Evolutionary conservation across 768 basidiomycete genomes (phyloP), one percentile per base, ranked within the genome.

Genomic region (Wakefieldia striispora): DNA sequence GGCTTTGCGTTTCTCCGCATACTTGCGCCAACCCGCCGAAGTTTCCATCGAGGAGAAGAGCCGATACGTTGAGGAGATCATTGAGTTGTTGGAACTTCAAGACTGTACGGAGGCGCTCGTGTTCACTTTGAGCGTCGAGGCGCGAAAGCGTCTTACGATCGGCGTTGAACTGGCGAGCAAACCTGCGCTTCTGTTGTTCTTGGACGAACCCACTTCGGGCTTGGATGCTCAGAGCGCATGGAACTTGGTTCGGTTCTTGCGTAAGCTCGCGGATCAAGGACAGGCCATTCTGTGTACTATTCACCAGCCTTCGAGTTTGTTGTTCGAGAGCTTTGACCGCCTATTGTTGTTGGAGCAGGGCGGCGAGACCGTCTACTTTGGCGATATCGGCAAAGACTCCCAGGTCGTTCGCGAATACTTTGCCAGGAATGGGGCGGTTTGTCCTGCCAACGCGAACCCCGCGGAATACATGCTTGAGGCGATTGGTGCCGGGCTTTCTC

Each of bases 301-400:
- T 57, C 91, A 92, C 54, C 91, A 93, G 56, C 91, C 91, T 3
- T 91, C 89, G 3, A 82, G 89, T 3, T 75, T 91, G 17, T 72
- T 95, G 2, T 95, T 95, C 69, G 86, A 92, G 66, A 84, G 83
- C 59, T 95, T 97, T 57, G 93, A 87, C 56, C 78, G 83, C 34
- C 69, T 86, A 39, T 65, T 88, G 23, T 71, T 87, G 10, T 71
- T 86, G 14, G 83, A 92, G 59, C 73, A 75, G 14, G 93, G 93
- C 2, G 93, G 93, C 7, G 84, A 90, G 65, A 93, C 91, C 0
- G 89, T 94, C n/a, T 95, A 95, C 75, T 95, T 91, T 61, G 93
- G 92, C 37, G 86, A 89, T 53, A 90, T 95, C 43, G 93, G 91
- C 39, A 64, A 74, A 37, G 86, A 91, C 54, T 87, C 89, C 4